These are phyloP conservation scores for Fusarium tanahbumbuense DNA, from an alignment of 2,329 filamentous ascomycete species.

Conservation along the genomic window DNA sequence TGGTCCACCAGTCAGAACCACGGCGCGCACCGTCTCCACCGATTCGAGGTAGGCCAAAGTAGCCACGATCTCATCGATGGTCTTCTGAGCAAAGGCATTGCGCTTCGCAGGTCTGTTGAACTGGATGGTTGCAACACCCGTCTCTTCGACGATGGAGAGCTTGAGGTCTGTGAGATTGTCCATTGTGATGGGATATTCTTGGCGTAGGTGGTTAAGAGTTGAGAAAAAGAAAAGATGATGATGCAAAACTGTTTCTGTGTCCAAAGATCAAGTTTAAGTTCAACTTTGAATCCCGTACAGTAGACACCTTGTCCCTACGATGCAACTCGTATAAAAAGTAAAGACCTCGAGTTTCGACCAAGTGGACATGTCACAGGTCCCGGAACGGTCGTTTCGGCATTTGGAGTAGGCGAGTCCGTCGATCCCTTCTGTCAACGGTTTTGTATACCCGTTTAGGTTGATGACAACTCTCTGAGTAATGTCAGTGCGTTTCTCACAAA, in stretches of 20 bases:
- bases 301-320: not conserved
- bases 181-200: constrained; percentile 4
- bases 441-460: constrained; percentile 13
- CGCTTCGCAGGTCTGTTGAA: constrained; percentile 37
- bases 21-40: constrained; percentile 11
- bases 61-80: constrained; percentile 25
- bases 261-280: constrained; percentile 13
- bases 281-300: not conserved
- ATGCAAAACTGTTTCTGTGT: not conserved
- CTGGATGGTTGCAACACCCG: constrained; percentile 23
- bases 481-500: not conserved
- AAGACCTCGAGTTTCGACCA: constrained; percentile 1
- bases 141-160: not conserved
- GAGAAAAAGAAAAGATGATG: not conserved
- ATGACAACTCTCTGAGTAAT: constrained; percentile 22
- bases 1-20: constrained; percentile 30
- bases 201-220: not conserved
- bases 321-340: not conserved
- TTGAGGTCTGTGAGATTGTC: constrained; percentile 29
- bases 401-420: constrained; percentile 15
- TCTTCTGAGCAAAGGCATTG: constrained; percentile 33
- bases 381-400: constrained; percentile 16
- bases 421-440: constrained; percentile 9
- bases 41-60: constrained; percentile 25
- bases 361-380: constrained; percentile 21